Evolutionary conservation across 2,329 filamentous ascomycete species (phyloP).

Genomic region (Cladosporium sp.): DNA sequence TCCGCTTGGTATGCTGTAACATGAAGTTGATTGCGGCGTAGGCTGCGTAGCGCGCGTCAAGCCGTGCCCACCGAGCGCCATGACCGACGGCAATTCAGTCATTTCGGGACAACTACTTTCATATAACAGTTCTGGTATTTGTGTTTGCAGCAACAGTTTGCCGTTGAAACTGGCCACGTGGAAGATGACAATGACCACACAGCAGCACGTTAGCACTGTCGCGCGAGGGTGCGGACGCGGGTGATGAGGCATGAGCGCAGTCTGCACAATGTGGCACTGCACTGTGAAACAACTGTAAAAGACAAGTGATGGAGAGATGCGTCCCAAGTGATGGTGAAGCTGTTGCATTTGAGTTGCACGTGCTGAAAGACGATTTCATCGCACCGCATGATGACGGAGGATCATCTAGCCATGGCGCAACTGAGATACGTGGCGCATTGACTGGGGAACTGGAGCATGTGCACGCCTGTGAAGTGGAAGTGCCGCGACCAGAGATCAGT

Average conservation of each 20-base stretch:
- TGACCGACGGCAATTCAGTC: not conserved
- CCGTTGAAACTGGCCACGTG: not conserved
- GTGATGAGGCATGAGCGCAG: not conserved
- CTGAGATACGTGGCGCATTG: not conserved
- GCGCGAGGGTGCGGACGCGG: not conserved
- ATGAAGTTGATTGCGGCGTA: slow-evolving; percentile 4
- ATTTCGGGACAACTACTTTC: too few species aligned
- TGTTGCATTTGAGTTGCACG: not conserved
- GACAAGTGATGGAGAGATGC: not conserved
- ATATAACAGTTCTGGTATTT: not conserved
- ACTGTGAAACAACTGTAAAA: not conserved
- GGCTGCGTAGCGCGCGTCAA: slow-evolving; percentile 4
- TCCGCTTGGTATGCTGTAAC: not conserved
- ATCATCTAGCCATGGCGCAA: not conserved
- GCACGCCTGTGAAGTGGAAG: not conserved
- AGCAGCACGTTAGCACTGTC: not conserved
- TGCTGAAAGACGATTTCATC: not conserved
- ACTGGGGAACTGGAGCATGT: not conserved
- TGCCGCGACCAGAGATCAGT: not conserved
- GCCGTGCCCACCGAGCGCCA: not conserved
- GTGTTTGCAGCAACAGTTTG: not conserved
- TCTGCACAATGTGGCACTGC: not conserved
- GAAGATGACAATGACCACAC: not conserved
- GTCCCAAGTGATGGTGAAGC: not conserved
- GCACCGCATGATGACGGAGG: not conserved